phyloP scores from a whole-genome alignment of 805 yeast species.

The Debaryomyces castellii region DNA sequence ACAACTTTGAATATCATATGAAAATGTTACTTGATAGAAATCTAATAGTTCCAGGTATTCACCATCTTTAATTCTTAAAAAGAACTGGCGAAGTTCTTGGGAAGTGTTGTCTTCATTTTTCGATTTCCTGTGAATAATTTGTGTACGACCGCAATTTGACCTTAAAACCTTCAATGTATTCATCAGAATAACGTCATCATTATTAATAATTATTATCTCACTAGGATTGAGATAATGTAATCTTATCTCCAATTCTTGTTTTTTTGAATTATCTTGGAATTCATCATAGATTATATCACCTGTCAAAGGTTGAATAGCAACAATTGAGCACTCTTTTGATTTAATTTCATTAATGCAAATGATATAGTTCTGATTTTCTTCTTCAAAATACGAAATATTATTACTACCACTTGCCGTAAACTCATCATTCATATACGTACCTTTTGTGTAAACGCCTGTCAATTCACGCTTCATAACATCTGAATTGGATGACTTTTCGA shows the following conservation, averaged over 20 bases:
- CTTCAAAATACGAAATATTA: slow-evolving; percentile 16
- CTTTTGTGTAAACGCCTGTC: slow-evolving; percentile 73
- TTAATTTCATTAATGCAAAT: slow-evolving; percentile 36
- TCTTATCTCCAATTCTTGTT: slow-evolving; percentile 72
- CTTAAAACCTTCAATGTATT: slow-evolving; percentile 23
- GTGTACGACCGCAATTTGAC: slow-evolving; percentile 15
- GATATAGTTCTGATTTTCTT: slow-evolving; percentile 43
- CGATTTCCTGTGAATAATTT: slow-evolving; percentile 6
- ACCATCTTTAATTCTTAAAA: slow-evolving; percentile 21
- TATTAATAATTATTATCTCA: slow-evolving; percentile 55
- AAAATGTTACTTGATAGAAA: slow-evolving; percentile 20
- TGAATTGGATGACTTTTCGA: slow-evolving; percentile 43
- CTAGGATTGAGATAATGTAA: slow-evolving; percentile 72
- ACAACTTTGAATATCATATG: slow-evolving; percentile 28
- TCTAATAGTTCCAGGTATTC: slow-evolving; percentile 18
- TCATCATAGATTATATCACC: slow-evolving; percentile 76
- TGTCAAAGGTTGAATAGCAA: slow-evolving; percentile 68
- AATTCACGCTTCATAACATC: slow-evolving; percentile 66
- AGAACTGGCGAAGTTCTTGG: slow-evolving; percentile 21
- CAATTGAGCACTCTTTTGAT: slow-evolving; percentile 37
- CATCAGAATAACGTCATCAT: slow-evolving; percentile 20
- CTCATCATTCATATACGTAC: slow-evolving; percentile 75
- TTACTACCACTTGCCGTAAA: slow-evolving; percentile 15
- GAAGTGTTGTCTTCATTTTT: slow-evolving; percentile 6
- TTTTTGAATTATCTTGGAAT: slow-evolving; percentile 57